These are phyloP conservation scores for Aspergillus alliaceus DNA, from an alignment of 2,329 filamentous ascomycete species.

Conservation along the genomic window DNA sequence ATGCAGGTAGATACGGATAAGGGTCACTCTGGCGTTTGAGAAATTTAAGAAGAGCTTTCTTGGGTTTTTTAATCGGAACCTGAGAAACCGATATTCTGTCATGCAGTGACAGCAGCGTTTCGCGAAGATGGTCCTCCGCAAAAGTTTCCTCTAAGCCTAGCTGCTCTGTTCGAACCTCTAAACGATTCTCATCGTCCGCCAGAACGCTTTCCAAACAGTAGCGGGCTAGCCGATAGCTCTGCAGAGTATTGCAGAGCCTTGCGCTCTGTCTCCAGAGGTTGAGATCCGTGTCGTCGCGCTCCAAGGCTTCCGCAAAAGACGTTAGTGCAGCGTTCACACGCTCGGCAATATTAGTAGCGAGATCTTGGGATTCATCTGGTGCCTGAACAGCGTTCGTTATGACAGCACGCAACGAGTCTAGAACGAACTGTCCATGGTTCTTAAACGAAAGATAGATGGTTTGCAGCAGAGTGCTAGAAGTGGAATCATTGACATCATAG, in stretches of 20 bases:
- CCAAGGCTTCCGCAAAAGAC: conserved; percentile 62
- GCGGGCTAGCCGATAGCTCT: conserved; percentile 59
- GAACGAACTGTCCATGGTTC: conserved; percentile 85
- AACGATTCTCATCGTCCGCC: conserved; percentile 59
- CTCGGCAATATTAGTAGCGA: conserved; percentile 28
- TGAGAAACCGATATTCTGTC: conserved; percentile 58
- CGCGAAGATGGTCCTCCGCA: conserved; percentile 52
- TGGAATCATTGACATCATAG: conserved; percentile 67
- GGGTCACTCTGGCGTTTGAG: conserved; percentile 57
- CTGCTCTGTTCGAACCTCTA: conserved; percentile 55
- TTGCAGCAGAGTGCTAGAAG: conserved; percentile 79
- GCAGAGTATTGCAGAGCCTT: conserved; percentile 57
- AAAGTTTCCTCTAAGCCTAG: conserved; percentile 59
- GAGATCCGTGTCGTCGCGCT: conserved; percentile 64
- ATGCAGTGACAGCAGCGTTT: conserved; percentile 51
- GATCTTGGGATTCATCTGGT: conserved; percentile 15
- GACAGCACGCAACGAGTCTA: conserved; percentile 69
- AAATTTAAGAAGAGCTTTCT: conserved; percentile 52
- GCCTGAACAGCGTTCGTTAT: conserved; percentile 26
- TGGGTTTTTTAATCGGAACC: conserved; percentile 50
- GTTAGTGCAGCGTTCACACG: conserved; percentile 46
- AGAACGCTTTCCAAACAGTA: conserved; percentile 65
- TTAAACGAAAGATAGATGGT: conserved; percentile 93
- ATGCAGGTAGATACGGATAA: conserved; percentile 48
- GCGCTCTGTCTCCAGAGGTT: conserved; percentile 64